Evolutionary conservation across 129 eudicot species (phyloP).

Genomic region (Saussurea involucrata): DNA sequence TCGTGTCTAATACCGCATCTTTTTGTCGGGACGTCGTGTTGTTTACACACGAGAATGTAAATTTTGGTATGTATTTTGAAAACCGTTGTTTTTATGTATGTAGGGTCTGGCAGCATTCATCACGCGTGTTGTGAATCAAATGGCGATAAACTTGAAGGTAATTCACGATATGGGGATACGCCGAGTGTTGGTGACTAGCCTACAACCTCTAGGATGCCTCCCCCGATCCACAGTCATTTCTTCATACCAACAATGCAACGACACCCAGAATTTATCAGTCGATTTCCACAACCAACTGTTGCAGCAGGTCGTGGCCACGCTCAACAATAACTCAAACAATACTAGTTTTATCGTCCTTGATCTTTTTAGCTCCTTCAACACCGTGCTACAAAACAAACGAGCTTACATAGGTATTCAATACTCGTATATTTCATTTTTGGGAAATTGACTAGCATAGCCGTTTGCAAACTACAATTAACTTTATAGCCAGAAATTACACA

Average conservation of each 20-base stretch:
- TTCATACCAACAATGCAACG: constrained; percentile 61
- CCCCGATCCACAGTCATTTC: constrained; percentile 40
- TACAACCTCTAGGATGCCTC: constrained; percentile 78
- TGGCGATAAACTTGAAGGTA: constrained; percentile 38
- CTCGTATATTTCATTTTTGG: neutral
- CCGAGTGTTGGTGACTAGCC: constrained; percentile 43
- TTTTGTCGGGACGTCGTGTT: no score
- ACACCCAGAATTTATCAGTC: constrained; percentile 38
- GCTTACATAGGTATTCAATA: constrained; percentile 39
- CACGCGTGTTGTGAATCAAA: constrained; percentile 52
- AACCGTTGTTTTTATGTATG: neutral
- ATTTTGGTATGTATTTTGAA: neutral
- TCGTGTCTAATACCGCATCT: no score
- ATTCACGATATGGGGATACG: constrained; percentile 45
- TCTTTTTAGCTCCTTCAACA: constrained; percentile 52
- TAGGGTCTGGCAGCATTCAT: constrained; percentile 58
- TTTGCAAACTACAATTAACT: neutral
- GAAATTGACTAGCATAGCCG: neutral
- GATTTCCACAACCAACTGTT: constrained; percentile 56
- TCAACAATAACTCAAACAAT: constrained; percentile 46
- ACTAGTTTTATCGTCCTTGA: constrained; percentile 44
- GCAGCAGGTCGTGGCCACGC: constrained; percentile 43
- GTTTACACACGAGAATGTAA: no score
- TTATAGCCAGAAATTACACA: neutral
- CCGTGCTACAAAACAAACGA: constrained; percentile 48